phyloP scores from a whole-genome alignment of 73 alveolate genomes.

The Uronychia binucleata region DNA sequence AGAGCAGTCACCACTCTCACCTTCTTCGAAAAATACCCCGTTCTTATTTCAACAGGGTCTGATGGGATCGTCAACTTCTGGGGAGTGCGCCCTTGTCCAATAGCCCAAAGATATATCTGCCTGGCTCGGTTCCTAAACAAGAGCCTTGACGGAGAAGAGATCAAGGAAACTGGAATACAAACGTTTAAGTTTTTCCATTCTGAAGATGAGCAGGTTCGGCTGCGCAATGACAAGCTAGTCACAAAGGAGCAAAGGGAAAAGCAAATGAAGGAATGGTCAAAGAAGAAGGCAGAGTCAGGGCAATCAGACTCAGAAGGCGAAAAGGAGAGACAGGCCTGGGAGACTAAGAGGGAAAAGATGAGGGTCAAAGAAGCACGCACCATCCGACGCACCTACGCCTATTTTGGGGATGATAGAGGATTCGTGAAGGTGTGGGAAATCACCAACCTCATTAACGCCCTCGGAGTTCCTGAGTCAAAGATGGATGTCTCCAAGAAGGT shows the following conservation, averaged over 20 bases:
- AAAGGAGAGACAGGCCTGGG: background rate
- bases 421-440: conserved; percentile 42
- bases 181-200: background rate
- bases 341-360: background rate
- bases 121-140: conserved; percentile 14
- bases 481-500: conserved; percentile 8
- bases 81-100: conserved; percentile 40
- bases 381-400: background rate
- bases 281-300: no score
- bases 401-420: conserved; percentile 54
- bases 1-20: conserved; percentile 23
- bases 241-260: background rate
- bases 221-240: background rate
- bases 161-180: conserved; percentile 2
- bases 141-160: background rate
- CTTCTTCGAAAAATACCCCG: conserved; percentile 39
- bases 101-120: conserved; percentile 33
- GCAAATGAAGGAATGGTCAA: background rate
- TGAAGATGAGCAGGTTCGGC: background rate
- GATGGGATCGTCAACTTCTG: conserved; percentile 28
- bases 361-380: background rate
- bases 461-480: background rate
- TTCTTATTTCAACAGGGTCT: conserved; percentile 19
- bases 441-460: conserved; percentile 7
- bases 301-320: background rate